A percentile compares a stretch with the other conserved stretches of the same genome.
These are phyloP conservation scores for Penicillium sp. DNA, from an alignment of 2,329 filamentous ascomycete genomes.

Conservation along the genomic window DNA sequence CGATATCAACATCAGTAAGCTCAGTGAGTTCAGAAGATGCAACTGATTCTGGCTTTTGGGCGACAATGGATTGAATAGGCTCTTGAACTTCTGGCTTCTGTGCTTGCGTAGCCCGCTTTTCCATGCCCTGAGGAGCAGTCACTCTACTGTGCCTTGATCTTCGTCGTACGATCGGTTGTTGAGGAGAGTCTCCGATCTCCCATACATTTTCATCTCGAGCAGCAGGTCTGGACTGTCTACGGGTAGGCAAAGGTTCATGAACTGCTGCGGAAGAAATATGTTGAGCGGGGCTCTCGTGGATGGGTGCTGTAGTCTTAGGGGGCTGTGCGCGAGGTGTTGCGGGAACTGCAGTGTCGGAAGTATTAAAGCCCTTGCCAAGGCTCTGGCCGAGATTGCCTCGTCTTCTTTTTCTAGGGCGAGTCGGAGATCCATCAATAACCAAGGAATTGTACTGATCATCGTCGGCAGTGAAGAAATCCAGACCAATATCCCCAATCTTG, in stretches of 20 bases:
- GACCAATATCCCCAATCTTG: slow-evolving; percentile 33
- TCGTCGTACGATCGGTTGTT: slow-evolving; percentile 19
- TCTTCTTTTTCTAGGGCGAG: slow-evolving; percentile 38
- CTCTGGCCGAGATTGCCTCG: slow-evolving; percentile 35
- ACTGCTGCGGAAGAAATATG: slow-evolving; percentile 12
- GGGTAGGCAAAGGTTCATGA: slow-evolving; percentile 14
- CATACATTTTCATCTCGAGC: slow-evolving; percentile 33
- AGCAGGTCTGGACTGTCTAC: slow-evolving; percentile 23
- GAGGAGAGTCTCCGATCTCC: slow-evolving; percentile 39
- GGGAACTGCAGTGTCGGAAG: slow-evolving; percentile 31
- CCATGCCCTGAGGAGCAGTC: slow-evolving; percentile 6
- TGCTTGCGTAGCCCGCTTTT: slow-evolving; percentile 2
- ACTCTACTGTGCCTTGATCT: slow-evolving; percentile 15
- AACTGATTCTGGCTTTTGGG: not conserved
- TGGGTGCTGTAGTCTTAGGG: slow-evolving; percentile 16
- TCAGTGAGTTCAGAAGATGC: slow-evolving; percentile 17
- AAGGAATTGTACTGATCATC: slow-evolving; percentile 41
- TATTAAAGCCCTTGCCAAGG: slow-evolving; percentile 30
- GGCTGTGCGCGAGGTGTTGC: slow-evolving; percentile 26
- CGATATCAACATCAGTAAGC: slow-evolving; percentile 10
- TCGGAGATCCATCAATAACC: slow-evolving; percentile 31
- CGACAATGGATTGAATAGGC: slow-evolving; percentile 3
- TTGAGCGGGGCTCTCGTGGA: slow-evolving; percentile 11
- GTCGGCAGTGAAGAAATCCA: slow-evolving; percentile 41
- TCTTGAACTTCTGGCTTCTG: slow-evolving; percentile 8